Conservation (phyloP, 2,329 filamentous ascomycete species). For the Aureobasidium sp. region DNA sequence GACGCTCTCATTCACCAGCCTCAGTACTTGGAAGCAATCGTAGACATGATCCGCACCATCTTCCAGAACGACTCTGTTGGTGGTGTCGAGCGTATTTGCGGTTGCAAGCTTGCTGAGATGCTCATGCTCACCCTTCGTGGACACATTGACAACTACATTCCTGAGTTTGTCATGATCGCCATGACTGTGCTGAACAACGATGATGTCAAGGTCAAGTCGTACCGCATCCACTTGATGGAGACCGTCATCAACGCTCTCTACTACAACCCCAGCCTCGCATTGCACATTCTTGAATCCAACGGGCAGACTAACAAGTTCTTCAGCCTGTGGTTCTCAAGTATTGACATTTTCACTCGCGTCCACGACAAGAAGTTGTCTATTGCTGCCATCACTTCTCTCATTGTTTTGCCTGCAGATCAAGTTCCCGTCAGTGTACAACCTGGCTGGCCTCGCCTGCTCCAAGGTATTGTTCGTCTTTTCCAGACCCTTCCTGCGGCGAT, state of each 20-base stretch:
- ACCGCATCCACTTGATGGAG: conserved; percentile 95
- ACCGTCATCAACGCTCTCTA: conserved; percentile 98
- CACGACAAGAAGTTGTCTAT: conserved; percentile 99
- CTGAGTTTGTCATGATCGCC: conserved; percentile 80
- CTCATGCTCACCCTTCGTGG: conserved; percentile 93
- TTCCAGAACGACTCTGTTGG: conserved; percentile 89
- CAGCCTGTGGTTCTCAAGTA: conserved; percentile 94
- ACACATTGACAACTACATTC: conserved; percentile 79
- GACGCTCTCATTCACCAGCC: conserved; percentile 74
- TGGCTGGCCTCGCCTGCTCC: conserved; percentile 87
- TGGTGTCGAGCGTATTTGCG: conserved; percentile 90
- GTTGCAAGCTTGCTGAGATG: conserved; percentile 93
- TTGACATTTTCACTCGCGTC: conserved; percentile 85
- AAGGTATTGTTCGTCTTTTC: conserved; percentile 85
- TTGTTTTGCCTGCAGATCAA: conserved; percentile 71
- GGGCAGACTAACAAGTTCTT: conserved; percentile 99
- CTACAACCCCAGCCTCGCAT: conserved; percentile 82
- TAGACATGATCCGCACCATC: conserved; percentile 91
- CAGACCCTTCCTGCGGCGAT: conserved; percentile 80
- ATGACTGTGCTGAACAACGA: conserved; percentile 73
- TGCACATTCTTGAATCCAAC: conserved; percentile 83
- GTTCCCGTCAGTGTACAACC: conserved; percentile 89
- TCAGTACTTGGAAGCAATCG: conserved; percentile 78
- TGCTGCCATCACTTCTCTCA: conserved; percentile 78
- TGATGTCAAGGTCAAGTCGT: conserved; percentile 82